These are phyloP conservation scores for Exophiala sp. DNA, from an alignment of 2,329 filamentous ascomycete genomes.

Conservation along the genomic window DNA sequence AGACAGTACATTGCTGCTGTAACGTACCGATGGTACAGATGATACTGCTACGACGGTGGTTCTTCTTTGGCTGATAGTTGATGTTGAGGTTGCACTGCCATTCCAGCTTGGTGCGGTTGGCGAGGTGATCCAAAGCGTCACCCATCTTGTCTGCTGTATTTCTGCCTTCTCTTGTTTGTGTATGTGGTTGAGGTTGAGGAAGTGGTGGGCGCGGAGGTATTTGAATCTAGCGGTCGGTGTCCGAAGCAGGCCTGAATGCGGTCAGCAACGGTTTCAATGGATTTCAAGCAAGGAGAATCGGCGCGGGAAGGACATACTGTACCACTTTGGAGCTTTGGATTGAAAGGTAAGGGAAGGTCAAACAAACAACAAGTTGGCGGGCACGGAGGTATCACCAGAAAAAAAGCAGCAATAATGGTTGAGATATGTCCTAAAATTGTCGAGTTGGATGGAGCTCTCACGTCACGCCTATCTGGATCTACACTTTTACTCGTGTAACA, in stretches of 20 bases:
- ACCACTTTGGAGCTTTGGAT: background rate
- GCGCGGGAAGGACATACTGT: background rate
- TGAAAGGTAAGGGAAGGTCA: background rate
- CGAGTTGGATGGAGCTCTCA: conserved; percentile 19
- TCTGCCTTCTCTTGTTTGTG: conserved; percentile 1
- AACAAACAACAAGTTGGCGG: background rate
- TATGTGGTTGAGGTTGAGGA: background rate
- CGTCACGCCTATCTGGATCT: conserved; percentile 23
- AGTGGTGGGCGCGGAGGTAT: conserved; percentile 5
- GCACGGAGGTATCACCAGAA: conserved; percentile 5
- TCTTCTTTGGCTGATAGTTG: conserved; percentile 77
- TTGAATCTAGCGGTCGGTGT: conserved; percentile 12
- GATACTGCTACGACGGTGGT: conserved; percentile 95
- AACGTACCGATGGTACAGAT: conserved; percentile 90
- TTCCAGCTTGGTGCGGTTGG: conserved; percentile 68
- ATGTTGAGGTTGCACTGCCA: conserved; percentile 81
- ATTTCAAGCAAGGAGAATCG: background rate
- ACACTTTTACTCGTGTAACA: background rate
- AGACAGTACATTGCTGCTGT: background rate
- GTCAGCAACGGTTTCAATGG: conserved; percentile 5
- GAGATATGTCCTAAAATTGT: conserved; percentile 7
- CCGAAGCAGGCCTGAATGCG: conserved; percentile 7
- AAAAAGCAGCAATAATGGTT: conserved; percentile 21
- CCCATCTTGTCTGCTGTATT: conserved; percentile 46
- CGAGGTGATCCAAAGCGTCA: conserved; percentile 81